Evolutionary conservation across 2,329 filamentous ascomycete species (phyloP).

Genomic region (Lasiodiplodia sp.): DNA sequence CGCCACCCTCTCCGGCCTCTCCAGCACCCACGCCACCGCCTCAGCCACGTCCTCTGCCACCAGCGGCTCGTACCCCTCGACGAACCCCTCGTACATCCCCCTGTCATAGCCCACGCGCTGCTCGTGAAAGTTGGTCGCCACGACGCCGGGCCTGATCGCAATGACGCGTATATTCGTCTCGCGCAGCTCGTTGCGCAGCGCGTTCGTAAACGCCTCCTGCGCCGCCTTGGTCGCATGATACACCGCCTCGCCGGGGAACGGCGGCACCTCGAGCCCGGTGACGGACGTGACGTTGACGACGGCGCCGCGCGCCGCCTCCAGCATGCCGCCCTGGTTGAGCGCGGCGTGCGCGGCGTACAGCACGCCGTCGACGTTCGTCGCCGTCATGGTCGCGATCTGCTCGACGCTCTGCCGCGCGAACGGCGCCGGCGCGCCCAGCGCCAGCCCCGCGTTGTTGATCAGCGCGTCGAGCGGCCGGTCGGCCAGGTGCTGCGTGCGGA

Average conservation of each 20-base stretch:
- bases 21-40: constrained; percentile 54
- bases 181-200: constrained; percentile 56
- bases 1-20: constrained; percentile 49
- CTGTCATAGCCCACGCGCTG: constrained; percentile 55
- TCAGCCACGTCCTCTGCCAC: constrained; percentile 54
- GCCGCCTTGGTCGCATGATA: constrained; percentile 58
- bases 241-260: constrained; percentile 58
- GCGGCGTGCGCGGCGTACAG: constrained; percentile 57
- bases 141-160: constrained; percentile 56
- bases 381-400: constrained; percentile 55
- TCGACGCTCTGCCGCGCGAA: constrained; percentile 53
- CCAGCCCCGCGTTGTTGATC: constrained; percentile 59
- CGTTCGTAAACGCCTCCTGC: constrained; percentile 59
- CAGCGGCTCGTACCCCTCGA: constrained; percentile 56
- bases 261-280: constrained; percentile 57
- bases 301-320: constrained; percentile 49
- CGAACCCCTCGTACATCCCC: constrained; percentile 52
- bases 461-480: constrained; percentile 54
- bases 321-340: constrained; percentile 52
- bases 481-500: constrained; percentile 34
- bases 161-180: constrained; percentile 58
- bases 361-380: constrained; percentile 58
- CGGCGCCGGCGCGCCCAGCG: constrained; percentile 53
- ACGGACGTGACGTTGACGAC: constrained; percentile 59
- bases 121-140: constrained; percentile 58